These are phyloP conservation scores for Eucalyptus paniculata DNA, from an alignment of 345 rosid species.

Conservation along the genomic window DNA sequence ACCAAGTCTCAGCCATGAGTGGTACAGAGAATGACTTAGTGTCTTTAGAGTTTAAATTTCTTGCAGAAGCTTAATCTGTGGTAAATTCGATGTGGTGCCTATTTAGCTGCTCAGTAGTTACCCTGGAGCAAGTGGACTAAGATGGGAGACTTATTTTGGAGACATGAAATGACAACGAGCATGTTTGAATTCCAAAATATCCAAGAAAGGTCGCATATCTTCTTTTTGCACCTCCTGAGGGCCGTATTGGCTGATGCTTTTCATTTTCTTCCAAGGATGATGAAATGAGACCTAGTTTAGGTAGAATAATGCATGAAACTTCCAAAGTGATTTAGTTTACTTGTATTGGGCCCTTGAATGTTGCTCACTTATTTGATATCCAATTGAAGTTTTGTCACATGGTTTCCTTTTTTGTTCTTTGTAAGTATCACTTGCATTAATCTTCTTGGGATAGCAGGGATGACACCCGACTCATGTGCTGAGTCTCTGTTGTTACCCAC, in stretches of 20 bases:
- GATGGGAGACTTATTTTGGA: not conserved
- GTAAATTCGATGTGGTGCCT: not conserved
- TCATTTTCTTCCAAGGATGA: not conserved
- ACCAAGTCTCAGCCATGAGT: not conserved
- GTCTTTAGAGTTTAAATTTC: not conserved
- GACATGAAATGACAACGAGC: not conserved
- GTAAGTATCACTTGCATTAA: not conserved
- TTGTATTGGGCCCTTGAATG: not conserved
- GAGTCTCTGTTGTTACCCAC: not conserved
- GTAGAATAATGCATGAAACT: not conserved
- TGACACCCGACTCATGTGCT: not conserved
- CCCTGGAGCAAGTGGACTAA: not conserved
- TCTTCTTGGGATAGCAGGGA: not conserved
- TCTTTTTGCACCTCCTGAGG: not conserved
- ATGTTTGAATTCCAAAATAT: not conserved
- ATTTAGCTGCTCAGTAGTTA: not conserved
- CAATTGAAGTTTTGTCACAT: not conserved
- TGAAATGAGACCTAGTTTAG: not conserved
- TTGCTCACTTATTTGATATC: not conserved
- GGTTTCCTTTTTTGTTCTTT: not conserved
- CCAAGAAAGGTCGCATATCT: not conserved
- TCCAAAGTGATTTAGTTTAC: not conserved
- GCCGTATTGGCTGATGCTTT: not conserved
- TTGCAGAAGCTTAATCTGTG: not conserved
- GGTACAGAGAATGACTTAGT: not conserved